Evolutionary conservation across 495 filamentous ascomycete species (phyloP).

Genomic region (Durotheca rogersii): DNA sequence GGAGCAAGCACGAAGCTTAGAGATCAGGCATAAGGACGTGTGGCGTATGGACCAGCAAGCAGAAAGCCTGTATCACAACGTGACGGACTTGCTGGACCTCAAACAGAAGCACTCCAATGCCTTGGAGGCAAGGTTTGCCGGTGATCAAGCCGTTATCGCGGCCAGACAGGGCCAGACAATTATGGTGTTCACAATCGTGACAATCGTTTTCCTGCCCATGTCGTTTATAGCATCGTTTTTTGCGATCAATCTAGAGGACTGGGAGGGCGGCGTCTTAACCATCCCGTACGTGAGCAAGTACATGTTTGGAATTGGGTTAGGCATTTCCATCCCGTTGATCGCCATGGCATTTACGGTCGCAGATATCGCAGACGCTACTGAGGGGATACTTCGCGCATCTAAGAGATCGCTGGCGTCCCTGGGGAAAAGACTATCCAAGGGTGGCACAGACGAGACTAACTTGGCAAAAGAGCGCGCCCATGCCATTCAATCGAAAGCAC

Average conservation of each 20-base stretch:
- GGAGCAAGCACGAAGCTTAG: slow-evolving; percentile 62
- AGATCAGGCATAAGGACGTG: slow-evolving; percentile 63
- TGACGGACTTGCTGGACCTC: slow-evolving; percentile 62
- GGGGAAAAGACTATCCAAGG: not conserved
- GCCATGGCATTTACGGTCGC: slow-evolving; percentile 59
- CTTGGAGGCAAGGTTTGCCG: slow-evolving; percentile 66
- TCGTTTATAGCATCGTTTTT: slow-evolving; percentile 69
- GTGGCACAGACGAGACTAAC: not conserved
- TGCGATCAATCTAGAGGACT: slow-evolving; percentile 63
- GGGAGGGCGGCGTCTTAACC: slow-evolving; percentile 42
- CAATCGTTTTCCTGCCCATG: slow-evolving; percentile 66
- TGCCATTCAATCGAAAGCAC: slow-evolving; percentile 12
- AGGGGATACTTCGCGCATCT: slow-evolving; percentile 5
- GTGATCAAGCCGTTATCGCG: slow-evolving; percentile 65
- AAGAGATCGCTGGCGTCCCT: not conserved
- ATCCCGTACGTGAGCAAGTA: slow-evolving; percentile 62
- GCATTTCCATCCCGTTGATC: slow-evolving; percentile 64
- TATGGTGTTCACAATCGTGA: slow-evolving; percentile 75
- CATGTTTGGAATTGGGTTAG: slow-evolving; percentile 66
- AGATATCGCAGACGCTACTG: slow-evolving; percentile 49
- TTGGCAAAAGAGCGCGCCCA: slow-evolving; percentile 1
- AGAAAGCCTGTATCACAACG: slow-evolving; percentile 60
- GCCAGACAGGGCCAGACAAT: slow-evolving; percentile 70
- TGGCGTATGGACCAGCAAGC: slow-evolving; percentile 69
- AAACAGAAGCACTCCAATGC: slow-evolving; percentile 73